Conservation (phyloP, 129 eudicot species). For the Artemisia annua region DNA sequence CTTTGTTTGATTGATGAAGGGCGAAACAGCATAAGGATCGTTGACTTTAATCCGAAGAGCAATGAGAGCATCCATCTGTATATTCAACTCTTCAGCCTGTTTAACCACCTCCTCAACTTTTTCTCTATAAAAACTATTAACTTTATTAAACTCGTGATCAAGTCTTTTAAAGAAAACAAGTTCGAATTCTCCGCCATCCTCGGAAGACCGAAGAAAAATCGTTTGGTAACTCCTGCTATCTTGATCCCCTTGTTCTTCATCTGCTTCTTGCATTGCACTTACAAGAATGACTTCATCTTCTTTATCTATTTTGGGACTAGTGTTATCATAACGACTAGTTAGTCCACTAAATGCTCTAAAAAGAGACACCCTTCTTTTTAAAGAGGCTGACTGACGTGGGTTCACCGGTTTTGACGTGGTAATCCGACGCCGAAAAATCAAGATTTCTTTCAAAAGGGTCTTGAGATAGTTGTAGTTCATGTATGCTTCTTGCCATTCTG, state of each 20-base stretch:
- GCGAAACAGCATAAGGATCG: conserved; percentile 13
- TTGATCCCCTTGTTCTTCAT: conserved; percentile 29
- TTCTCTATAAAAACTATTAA: conserved; percentile 40
- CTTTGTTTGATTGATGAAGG: conserved; percentile 26
- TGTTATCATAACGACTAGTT: conserved; percentile 31
- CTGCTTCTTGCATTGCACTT: conserved; percentile 32
- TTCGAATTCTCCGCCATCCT: conserved; percentile 61
- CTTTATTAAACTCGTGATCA: conserved; percentile 65
- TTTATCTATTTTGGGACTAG: conserved; percentile 30
- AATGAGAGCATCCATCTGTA: conserved; percentile 64
- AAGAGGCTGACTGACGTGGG: not conserved
- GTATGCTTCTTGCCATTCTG: conserved; percentile 76
- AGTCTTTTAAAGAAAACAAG: conserved; percentile 43
- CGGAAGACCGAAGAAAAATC: conserved; percentile 48
- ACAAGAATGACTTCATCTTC: conserved; percentile 44
- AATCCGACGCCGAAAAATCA: conserved; percentile 20
- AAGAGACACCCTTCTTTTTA: conserved; percentile 32
- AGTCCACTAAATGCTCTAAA: conserved; percentile 67
- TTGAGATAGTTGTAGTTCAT: conserved; percentile 48
- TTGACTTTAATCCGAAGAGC: conserved; percentile 54
- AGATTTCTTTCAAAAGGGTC: conserved; percentile 43
- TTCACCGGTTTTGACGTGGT: conserved; percentile 1
- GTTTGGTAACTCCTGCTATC: conserved; percentile 43
- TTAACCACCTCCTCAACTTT: conserved; percentile 58
- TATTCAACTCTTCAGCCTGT: conserved; percentile 52